A percentile compares a stretch with the other conserved stretches of the same genome.
phyloP scores from a whole-genome alignment of 345 rosid genomes.

The Brassica napus region Da-Ae NC_063450.1:34851501-34852000 shows the following conservation, averaged over 20 bases:
- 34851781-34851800: constrained; percentile 81
- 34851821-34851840: constrained; percentile 89
- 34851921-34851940: constrained; percentile 89
- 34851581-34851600: constrained; percentile 98
- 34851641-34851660: constrained; percentile 87
- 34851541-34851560: constrained; percentile 85
- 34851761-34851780: constrained; percentile 92
- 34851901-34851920: constrained; percentile 95
- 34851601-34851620: constrained; percentile 98
- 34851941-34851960: constrained; percentile 86
- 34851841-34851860: constrained; percentile 87
- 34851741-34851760: constrained; percentile 94
- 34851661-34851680: constrained; percentile 94
- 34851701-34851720: constrained; percentile 90
- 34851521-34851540: constrained; percentile 90
- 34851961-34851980: constrained; percentile 87
- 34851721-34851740: constrained; percentile 87
- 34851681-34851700: constrained; percentile 90
- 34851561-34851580: constrained; percentile 94
- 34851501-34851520: constrained; percentile 85
- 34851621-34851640: constrained; percentile 94
- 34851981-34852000: constrained; percentile 74
- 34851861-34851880: constrained; percentile 88
- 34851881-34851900: constrained; percentile 90
- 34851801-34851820: constrained; percentile 74